These are phyloP conservation scores for Aquanectria penicillioides DNA, from an alignment of 2,329 filamentous ascomycete genomes.

Conservation along the genomic window DNA sequence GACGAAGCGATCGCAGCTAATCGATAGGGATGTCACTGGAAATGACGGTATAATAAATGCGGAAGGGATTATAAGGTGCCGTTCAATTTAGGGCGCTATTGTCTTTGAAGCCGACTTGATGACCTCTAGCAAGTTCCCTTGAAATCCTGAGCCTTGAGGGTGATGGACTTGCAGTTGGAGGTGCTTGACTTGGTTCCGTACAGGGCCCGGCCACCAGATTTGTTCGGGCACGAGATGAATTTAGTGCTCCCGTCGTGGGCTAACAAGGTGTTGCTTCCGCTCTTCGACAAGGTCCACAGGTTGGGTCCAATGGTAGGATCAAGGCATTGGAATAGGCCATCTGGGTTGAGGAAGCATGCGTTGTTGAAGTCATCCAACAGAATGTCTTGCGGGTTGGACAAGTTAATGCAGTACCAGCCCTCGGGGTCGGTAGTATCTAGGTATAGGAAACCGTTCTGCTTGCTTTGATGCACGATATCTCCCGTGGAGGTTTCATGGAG, in stretches of 20 bases:
- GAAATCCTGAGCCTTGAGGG: constrained; percentile 39
- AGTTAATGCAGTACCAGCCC: constrained; percentile 47
- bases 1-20: no score
- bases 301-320: constrained; percentile 45
- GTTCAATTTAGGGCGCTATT: neutral
- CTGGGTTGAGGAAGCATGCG: constrained; percentile 45
- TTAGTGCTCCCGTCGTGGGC: constrained; percentile 35
- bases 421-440: constrained; percentile 35
- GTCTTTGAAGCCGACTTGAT: constrained; percentile 9
- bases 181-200: constrained; percentile 32
- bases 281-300: constrained; percentile 40
- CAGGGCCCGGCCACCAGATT: constrained; percentile 36
- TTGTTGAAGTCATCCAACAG: constrained; percentile 43
- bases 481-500: constrained; percentile 40
- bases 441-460: constrained; percentile 39
- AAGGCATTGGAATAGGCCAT: constrained; percentile 43
- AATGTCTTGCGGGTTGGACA: constrained; percentile 35
- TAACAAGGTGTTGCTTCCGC: constrained; percentile 34
- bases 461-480: constrained; percentile 40
- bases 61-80: neutral
- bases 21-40: no score
- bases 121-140: constrained; percentile 41
- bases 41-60: neutral
- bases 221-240: constrained; percentile 41
- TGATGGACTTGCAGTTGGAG: constrained; percentile 38